Conservation (phyloP, 2,329 filamentous ascomycete species). For the Cladosporium sp. region DNA sequence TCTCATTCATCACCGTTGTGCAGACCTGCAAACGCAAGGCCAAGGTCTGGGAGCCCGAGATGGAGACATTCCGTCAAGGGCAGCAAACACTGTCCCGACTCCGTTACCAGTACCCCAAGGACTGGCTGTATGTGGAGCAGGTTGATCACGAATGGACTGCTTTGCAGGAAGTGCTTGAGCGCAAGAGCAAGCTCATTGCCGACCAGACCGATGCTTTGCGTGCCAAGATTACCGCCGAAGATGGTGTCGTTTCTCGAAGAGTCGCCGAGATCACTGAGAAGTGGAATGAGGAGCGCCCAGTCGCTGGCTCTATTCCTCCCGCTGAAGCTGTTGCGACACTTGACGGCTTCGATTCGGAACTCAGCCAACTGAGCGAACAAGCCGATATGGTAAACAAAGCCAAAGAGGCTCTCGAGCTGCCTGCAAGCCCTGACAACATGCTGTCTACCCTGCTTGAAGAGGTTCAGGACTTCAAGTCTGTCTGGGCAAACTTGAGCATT, state of each 20-base stretch:
- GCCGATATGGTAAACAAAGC: slow-evolving; percentile 92
- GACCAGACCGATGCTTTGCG: slow-evolving; percentile 94
- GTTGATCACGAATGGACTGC: slow-evolving; percentile 95
- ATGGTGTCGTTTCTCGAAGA: slow-evolving; percentile 84
- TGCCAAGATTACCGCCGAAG: slow-evolving; percentile 91
- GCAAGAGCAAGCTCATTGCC: slow-evolving; percentile 92
- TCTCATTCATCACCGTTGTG: slow-evolving; percentile 97
- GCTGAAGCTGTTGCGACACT: slow-evolving; percentile 82
- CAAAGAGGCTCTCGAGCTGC: slow-evolving; percentile 92
- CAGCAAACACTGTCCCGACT: slow-evolving; percentile 89
- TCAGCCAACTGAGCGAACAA: slow-evolving; percentile 81
- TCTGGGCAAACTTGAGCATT: slow-evolving; percentile 92
- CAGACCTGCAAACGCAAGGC: slow-evolving; percentile 95
- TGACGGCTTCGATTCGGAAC: slow-evolving; percentile 74
- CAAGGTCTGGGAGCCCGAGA: slow-evolving; percentile 89
- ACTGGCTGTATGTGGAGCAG: slow-evolving; percentile 95
- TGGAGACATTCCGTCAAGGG: slow-evolving; percentile 92
- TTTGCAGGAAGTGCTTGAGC: slow-evolving; percentile 82
- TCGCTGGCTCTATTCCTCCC: slow-evolving; percentile 89
- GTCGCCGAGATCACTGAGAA: slow-evolving; percentile 78
- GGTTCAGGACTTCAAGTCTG: slow-evolving; percentile 97
- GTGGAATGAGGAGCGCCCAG: slow-evolving; percentile 96
- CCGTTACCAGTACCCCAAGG: slow-evolving; percentile 85
- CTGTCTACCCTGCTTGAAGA: slow-evolving; percentile 86
- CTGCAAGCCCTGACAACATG: slow-evolving; percentile 73